Evolutionary conservation across 331 rosid genomes (phyloP).

Genomic region (Erythrophleum ivorense): DNA sequence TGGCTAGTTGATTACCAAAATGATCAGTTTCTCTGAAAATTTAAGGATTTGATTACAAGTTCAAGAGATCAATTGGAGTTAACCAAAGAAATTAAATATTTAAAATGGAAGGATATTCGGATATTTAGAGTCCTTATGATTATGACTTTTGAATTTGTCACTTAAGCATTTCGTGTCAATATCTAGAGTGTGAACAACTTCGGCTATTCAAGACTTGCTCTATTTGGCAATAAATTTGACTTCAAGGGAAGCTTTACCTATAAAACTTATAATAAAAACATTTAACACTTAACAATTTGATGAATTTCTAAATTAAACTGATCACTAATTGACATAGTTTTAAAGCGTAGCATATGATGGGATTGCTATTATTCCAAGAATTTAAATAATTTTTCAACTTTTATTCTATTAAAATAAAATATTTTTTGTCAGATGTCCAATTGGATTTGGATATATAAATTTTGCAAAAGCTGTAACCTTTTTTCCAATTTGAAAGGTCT

Average conservation of each 20-base stretch:
- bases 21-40: neutral
- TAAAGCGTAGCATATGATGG: neutral
- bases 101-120: neutral
- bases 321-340: no score
- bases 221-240: neutral
- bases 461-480: no score
- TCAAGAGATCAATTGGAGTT: neutral
- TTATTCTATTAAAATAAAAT: no score
- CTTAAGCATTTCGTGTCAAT: neutral
- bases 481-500: neutral
- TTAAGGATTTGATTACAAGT: neutral
- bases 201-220: neutral
- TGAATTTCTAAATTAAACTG: no score
- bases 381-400: no score
- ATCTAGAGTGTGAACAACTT: neutral
- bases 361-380: neutral
- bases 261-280: neutral
- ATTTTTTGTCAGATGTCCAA: no score
- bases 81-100: neutral
- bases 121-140: neutral
- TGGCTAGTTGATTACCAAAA: neutral
- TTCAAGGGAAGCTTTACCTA: neutral
- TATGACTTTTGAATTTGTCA: neutral
- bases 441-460: no score
- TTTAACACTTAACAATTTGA: neutral